Base-by-base conservation (phyloP, 2,329 filamentous ascomycete genomes). In the Neurospora sp. region DNA sequence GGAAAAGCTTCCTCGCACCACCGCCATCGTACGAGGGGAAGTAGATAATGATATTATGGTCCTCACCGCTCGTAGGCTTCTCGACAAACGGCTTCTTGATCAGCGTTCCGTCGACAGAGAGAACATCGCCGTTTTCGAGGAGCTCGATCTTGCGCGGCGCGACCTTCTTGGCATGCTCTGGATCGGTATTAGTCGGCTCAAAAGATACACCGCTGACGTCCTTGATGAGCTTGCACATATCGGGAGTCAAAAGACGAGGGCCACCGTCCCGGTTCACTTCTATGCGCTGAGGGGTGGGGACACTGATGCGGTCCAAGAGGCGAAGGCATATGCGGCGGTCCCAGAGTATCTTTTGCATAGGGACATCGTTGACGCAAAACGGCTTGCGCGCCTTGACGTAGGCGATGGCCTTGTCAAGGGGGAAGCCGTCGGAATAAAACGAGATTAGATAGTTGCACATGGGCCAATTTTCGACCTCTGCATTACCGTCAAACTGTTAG, bases 21-120 rank as follows among this genome's bases (percentile, higher is more conserved):
- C 95, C 94, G 4, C 94, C 93, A 67, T 92, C 87, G 58, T 92
- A 91, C 72, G 90, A 91, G 28, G 95, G 93, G 77, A 96, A 98
- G 81, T 98, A 99, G 70, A 99, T 97, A 81, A 97, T 91, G 76
- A 99, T 97, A 79, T 99, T 99, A 82, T 99, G 96, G 77, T 99
- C 95, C 81, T 99, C 96, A 40, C 96, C 96, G 77, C 93, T 97
- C n/a, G 93, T 94, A 0, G 96, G 96, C 79, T 99, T 99, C 79
- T 99, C 96, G 43, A 99, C 96, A 77, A 99, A 99, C 0, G 96
- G 96, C 78, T 99, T 99, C 75, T 87, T 90, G 66, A 99, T 85
- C 4, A 89, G 80, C 52, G 87, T 85, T 11, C 95, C 96, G 78
- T 99, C 95, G 10, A 99, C 95, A 58, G 91, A 89, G 69, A 99